These are phyloP conservation scores for Penicillium salamii DNA, from an alignment of 495 filamentous ascomycete species.

Conservation along the genomic window DNA sequence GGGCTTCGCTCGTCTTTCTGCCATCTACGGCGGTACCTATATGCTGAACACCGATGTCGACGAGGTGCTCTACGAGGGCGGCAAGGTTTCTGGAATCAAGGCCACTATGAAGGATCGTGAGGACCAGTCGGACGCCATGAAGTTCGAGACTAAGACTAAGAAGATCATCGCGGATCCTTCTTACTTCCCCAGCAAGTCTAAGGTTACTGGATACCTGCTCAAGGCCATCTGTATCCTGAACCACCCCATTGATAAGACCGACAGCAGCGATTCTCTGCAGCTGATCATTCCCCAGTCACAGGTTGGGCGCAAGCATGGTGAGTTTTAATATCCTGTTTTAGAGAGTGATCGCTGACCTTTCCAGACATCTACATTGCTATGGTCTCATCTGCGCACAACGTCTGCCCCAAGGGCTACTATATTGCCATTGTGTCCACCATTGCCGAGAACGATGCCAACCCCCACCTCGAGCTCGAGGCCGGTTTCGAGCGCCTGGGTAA, in stretches of 20 bases:
- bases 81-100: slow-evolving; percentile 88
- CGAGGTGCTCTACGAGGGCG: slow-evolving; percentile 76
- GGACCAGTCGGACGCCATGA: slow-evolving; percentile 78
- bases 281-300: slow-evolving; percentile 98
- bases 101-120: slow-evolving; percentile 88
- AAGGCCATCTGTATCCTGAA: slow-evolving; percentile 97
- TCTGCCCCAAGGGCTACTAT: slow-evolving; percentile 98
- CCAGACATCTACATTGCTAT: slow-evolving; percentile 96
- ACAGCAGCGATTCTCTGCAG: slow-evolving; percentile 86
- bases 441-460: slow-evolving; percentile 85
- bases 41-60: slow-evolving; percentile 96
- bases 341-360: slow-evolving; percentile 19
- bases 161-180: slow-evolving; percentile 95
- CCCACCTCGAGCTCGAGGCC: slow-evolving; percentile 90
- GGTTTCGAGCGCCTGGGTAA: slow-evolving; percentile 90
- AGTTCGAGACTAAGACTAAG: slow-evolving; percentile 91
- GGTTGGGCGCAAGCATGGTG: slow-evolving; percentile 91
- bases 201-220: slow-evolving; percentile 81
- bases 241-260: slow-evolving; percentile 86
- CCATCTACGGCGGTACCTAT: slow-evolving; percentile 98
- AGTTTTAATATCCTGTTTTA: slow-evolving; percentile 14
- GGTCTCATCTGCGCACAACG: slow-evolving; percentile 94
- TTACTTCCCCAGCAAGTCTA: slow-evolving; percentile 89
- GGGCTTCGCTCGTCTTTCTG: slow-evolving; percentile 94
- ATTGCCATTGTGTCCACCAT: slow-evolving; percentile 98